phyloP scores from a whole-genome alignment of 768 basidiomycete species.

The Termitomyces sp. region DNA sequence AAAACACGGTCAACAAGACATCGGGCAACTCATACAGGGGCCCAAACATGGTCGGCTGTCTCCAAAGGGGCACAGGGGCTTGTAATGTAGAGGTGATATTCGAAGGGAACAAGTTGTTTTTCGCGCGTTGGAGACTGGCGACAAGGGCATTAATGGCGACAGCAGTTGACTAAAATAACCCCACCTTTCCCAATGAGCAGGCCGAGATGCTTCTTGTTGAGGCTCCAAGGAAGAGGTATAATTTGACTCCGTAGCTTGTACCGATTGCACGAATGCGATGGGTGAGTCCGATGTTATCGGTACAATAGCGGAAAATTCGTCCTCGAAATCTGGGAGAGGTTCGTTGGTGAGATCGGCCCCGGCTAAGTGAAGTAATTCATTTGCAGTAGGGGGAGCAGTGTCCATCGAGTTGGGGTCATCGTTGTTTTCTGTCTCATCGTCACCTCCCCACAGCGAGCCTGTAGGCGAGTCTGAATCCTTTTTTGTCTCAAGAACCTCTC shows the following conservation, averaged over 20 bases:
- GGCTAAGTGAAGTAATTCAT: constrained; percentile 45
- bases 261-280: background rate
- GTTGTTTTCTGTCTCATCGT: constrained; percentile 14
- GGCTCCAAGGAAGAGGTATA: background rate
- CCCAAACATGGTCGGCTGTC: constrained; percentile 59
- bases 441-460: constrained; percentile 6
- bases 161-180: background rate
- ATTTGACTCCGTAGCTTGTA: background rate
- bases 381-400: constrained; percentile 26
- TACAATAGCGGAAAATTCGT: constrained; percentile 16
- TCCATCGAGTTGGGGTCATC: background rate
- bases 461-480: background rate
- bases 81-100: constrained; percentile 12
- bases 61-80: constrained; percentile 28
- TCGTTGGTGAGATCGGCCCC: constrained; percentile 35
- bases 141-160: constrained; percentile 5
- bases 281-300: background rate
- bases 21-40: constrained; percentile 32
- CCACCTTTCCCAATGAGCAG: constrained; percentile 21
- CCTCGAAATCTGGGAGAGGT: constrained; percentile 53
- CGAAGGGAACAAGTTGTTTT: constrained; percentile 44
- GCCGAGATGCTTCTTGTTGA: constrained; percentile 4
- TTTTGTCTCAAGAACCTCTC: background rate
- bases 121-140: constrained; percentile 34
- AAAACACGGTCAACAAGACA: background rate